Evolutionary conservation across 2,329 filamentous ascomycete species (phyloP).

Genomic region (Nigrospora osmanthi): DNA sequence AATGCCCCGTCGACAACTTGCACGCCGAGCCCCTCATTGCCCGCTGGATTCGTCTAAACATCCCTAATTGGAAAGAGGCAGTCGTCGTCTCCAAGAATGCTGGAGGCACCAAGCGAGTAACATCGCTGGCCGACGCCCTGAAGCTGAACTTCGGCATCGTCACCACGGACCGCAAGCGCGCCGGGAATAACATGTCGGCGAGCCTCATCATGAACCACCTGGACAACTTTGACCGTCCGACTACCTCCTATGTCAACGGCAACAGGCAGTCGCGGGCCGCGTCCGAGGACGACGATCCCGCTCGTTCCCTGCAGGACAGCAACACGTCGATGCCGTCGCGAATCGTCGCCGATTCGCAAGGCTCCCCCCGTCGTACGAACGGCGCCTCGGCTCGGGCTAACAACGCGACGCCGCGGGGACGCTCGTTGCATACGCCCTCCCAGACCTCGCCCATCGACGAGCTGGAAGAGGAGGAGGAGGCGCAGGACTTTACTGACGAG

Average conservation of each 20-base stretch:
- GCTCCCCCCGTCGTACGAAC: constrained; percentile 31
- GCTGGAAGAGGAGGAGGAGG: constrained; percentile 28
- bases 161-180: constrained; percentile 69
- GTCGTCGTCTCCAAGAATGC: constrained; percentile 98
- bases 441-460: constrained; percentile 27
- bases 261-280: constrained; percentile 11
- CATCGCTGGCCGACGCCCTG: constrained; percentile 86
- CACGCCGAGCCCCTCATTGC: constrained; percentile 93
- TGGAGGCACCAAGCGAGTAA: constrained; percentile 93
- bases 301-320: constrained; percentile 13
- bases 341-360: constrained; percentile 30
- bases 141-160: constrained; percentile 98
- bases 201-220: constrained; percentile 70
- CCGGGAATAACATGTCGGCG: constrained; percentile 58
- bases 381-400: constrained; percentile 20
- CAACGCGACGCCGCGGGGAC: constrained; percentile 14
- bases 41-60: constrained; percentile 87
- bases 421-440: constrained; percentile 21
- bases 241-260: constrained; percentile 14
- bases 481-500: constrained; percentile 62
- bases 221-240: constrained; percentile 36
- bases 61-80: constrained; percentile 79
- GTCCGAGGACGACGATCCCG: constrained; percentile 14
- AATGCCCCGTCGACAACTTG: constrained; percentile 93
- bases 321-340: constrained; percentile 16